Base-by-base conservation (phyloP, 2,329 filamentous ascomycete genomes). In the Cladophialophora carrionii region DNA sequence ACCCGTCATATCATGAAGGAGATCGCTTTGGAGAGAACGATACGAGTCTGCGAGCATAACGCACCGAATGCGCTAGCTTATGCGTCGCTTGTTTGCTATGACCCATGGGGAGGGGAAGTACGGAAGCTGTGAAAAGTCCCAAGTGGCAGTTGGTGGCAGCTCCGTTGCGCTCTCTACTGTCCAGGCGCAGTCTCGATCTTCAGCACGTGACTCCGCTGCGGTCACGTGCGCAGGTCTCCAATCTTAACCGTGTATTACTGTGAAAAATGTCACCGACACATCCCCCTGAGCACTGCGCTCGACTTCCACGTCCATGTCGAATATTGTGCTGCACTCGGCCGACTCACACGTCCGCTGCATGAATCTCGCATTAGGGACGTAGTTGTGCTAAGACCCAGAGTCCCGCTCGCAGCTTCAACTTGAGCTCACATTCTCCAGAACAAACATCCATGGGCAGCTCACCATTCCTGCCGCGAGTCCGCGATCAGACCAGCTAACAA, bases 241-340 rank as follows among this genome's bases (percentile, higher is more conserved):
- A 9, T 26, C 7, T 31, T 20, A n/a, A 6, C 6, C 3, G 22
- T 24, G 26, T 29, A 6, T 43, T 43, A 24, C 31, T 34, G 22
- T 24, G 34, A 2, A 29, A 17, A 20, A 31, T 34, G 20, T 56
- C 49, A 12, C 9, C 26, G 12, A 41, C 41, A 24, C 10, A 14
- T 41, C 55, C 62, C 55, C 56, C 56, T 59, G 62, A 63, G 54
- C 62, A 59, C 62, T 59, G 51, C 62, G 32, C 62, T 57, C 43
- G 24, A 26, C 41, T 14, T 43, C 29, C 43, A 43, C 46, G n/a
- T 43, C 29, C 43, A 43, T 31, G n/a, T 60, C 55, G 26, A 51
- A 54, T 22, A 26, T 48, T 43, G 57, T 32, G 4, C 62, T 64
- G 57, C 62, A 57, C 41, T 46, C 20, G 57, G 52, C 62, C 62